These are phyloP conservation scores for Fusarium secorum DNA, from an alignment of 2,329 filamentous ascomycete genomes.

Conservation along the genomic window DNA sequence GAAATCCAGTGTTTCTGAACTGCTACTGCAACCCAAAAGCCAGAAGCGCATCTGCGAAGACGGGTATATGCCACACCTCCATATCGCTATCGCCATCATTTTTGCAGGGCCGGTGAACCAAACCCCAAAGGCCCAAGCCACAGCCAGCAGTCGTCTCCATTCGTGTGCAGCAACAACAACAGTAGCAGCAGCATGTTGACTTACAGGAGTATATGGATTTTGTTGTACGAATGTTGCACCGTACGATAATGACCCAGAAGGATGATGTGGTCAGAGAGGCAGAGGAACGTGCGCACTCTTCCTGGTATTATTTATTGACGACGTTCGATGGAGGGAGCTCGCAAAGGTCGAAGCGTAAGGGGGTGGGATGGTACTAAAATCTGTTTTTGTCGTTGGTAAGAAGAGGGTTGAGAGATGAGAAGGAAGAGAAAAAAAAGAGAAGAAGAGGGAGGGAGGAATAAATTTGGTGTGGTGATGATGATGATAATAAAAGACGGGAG, in stretches of 20 bases:
- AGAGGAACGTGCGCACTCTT: slow-evolving; percentile 41
- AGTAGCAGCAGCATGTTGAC: slow-evolving; percentile 27
- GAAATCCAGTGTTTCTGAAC: neutral
- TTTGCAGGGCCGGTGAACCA: slow-evolving; percentile 8
- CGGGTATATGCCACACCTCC: slow-evolving; percentile 25
- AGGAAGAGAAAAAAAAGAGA: slow-evolving; percentile 12
- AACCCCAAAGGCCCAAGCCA: slow-evolving; percentile 24
- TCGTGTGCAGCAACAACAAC: slow-evolving; percentile 27
- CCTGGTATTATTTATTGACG: slow-evolving; percentile 28
- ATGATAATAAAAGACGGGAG: slow-evolving; percentile 33
- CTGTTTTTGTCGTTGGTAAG: slow-evolving; percentile 15
- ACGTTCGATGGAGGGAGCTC: slow-evolving; percentile 30
- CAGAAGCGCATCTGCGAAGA: slow-evolving; percentile 24
- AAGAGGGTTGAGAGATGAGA: slow-evolving; percentile 25
- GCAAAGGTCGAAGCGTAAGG: slow-evolving; percentile 21
- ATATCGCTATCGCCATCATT: slow-evolving; percentile 12
- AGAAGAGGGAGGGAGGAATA: slow-evolving; percentile 16
- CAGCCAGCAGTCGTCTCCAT: slow-evolving; percentile 29
- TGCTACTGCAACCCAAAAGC: slow-evolving; percentile 3
- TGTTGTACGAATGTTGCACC: slow-evolving; percentile 42
- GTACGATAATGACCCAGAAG: slow-evolving; percentile 42
- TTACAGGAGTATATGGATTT: slow-evolving; percentile 36
- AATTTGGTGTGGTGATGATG: slow-evolving; percentile 35
- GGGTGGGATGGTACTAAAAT: slow-evolving; percentile 11
- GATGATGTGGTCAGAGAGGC: slow-evolving; percentile 40